A percentile compares a stretch with the other conserved stretches of the same genome.
phyloP scores from a whole-genome alignment of 2,329 filamentous ascomycete species.

The Fusarium pseudonygamai region DNA sequence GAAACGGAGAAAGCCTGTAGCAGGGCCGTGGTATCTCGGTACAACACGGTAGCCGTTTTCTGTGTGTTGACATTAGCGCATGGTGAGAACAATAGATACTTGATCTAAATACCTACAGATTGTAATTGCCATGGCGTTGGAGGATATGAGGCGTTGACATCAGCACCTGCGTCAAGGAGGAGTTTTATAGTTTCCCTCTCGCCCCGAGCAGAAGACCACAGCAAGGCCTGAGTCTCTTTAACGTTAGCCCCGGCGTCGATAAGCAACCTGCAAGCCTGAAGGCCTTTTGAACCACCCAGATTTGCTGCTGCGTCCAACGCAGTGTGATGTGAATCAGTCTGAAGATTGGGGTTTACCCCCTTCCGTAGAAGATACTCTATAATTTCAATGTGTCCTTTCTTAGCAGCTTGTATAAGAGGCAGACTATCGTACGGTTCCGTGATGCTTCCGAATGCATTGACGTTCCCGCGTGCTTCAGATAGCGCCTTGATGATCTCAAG shows the following conservation, averaged over 20 bases:
- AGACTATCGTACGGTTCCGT: no score
- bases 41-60: no score
- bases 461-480: rapidly evolving
- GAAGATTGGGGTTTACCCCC: no score
- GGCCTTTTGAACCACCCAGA: rapidly evolving
- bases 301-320: no score
- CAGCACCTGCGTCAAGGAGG: not conserved
- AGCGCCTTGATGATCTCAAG: rapidly evolving
- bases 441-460: not conserved
- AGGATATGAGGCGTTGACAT: not conserved
- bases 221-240: rapidly evolving
- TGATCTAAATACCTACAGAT: no score
- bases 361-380: not conserved
- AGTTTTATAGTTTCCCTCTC: not conserved
- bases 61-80: not conserved
- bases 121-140: rapidly evolving
- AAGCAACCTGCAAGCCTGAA: not conserved
- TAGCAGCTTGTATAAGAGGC: not conserved
- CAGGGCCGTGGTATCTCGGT: rapidly evolving
- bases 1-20: rapidly evolving
- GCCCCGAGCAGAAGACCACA: not conserved
- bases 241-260: rapidly evolving
- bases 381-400: no score
- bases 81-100: rapidly evolving
- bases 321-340: no score